phyloP scores from a whole-genome alignment of 305 asterid species.

The Fraxinus baroniana region DNA sequence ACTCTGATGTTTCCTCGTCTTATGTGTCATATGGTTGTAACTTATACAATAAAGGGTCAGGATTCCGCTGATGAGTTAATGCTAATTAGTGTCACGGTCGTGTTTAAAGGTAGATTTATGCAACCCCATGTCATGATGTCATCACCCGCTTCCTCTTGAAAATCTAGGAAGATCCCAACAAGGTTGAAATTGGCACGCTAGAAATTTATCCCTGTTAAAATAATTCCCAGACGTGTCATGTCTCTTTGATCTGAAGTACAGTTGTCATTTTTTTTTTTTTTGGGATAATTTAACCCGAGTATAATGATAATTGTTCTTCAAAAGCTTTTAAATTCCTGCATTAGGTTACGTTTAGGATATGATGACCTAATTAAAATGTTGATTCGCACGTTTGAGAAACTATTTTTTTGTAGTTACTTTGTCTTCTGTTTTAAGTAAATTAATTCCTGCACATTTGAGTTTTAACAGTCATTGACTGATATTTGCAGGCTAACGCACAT shows the following conservation, averaged over 20 bases:
- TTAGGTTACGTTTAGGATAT: not conserved
- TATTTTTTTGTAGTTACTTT: not conserved
- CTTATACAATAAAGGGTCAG: not conserved
- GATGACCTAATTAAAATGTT: not conserved
- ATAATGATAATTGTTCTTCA: not conserved
- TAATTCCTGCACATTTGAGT: not conserved
- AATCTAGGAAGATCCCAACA: not conserved
- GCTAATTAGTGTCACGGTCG: not conserved
- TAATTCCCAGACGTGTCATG: not conserved
- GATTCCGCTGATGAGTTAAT: not conserved
- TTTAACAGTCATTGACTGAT: not conserved
- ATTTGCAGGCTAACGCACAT: conserved; percentile 27
- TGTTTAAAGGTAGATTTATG: not conserved
- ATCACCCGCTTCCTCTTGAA: not conserved
- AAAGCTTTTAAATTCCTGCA: not conserved
- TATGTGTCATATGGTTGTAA: not conserved
- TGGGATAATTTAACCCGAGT: not conserved
- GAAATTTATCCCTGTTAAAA: not conserved
- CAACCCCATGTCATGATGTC: not conserved
- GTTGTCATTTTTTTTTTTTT: not conserved
- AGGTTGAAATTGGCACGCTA: not conserved
- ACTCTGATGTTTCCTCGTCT: not conserved
- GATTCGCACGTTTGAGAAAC: not conserved
- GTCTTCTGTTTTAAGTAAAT: not conserved
- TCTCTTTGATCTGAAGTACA: not conserved